Conservation (phyloP, 2,329 filamentous ascomycete genomes). For the Apiospora arundinis region DNA sequence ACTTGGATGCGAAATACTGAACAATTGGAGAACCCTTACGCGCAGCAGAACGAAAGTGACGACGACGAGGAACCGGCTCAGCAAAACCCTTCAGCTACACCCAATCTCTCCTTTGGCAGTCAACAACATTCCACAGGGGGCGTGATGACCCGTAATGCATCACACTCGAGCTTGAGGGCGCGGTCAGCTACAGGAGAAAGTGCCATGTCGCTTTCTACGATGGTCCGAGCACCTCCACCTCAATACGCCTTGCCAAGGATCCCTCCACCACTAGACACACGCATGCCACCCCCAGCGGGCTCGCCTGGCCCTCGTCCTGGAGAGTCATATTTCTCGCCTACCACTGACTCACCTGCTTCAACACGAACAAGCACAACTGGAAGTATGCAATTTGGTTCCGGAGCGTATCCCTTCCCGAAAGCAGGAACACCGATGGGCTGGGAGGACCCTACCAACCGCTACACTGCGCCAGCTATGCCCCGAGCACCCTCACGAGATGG, state of each 20-base stretch:
- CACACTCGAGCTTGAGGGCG: conserved; percentile 75
- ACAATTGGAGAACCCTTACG: conserved; percentile 81
- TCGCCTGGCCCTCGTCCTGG: conserved; percentile 68
- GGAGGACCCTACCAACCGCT: conserved; percentile 74
- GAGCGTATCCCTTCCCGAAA: conserved; percentile 73
- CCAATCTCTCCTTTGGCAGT: conserved; percentile 41
- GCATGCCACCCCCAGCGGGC: conserved; percentile 45
- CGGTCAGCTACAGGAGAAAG: conserved; percentile 79
- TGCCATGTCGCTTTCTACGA: conserved; percentile 61
- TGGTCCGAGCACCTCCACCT: conserved; percentile 68
- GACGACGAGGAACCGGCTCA: conserved; percentile 59
- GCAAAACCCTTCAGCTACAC: conserved; percentile 39
- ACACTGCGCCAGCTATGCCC: conserved; percentile 87
- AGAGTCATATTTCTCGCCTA: conserved; percentile 96
- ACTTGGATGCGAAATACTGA: conserved; percentile 76
- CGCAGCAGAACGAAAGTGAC: conserved; percentile 67
- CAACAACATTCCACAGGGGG: conserved; percentile 43
- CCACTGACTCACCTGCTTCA: conserved; percentile 78
- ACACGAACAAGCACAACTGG: conserved; percentile 78
- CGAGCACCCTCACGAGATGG: conserved; percentile 82
- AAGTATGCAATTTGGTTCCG: conserved; percentile 67
- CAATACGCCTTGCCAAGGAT: conserved; percentile 72
- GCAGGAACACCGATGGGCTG: conserved; percentile 72
- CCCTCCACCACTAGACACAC: conserved; percentile 67
- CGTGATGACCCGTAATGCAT: conserved; percentile 69